Evolutionary conservation across 2,329 filamentous ascomycete genomes (phyloP).

Genomic region (Verticillium zaregamsianum): DNA sequence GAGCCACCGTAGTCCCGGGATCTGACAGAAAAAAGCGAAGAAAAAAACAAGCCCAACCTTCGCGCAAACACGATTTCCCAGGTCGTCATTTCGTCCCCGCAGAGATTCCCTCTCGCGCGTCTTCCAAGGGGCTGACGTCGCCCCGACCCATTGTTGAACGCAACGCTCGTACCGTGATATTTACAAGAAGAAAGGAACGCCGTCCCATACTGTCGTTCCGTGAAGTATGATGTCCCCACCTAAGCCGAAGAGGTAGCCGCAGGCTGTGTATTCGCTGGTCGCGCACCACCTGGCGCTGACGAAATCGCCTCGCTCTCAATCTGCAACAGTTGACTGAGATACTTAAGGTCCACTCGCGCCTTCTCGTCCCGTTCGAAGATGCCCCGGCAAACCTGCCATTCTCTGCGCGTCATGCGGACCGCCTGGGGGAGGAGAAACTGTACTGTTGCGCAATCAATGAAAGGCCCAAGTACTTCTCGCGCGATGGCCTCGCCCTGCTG

Average conservation of each 20-base stretch:
- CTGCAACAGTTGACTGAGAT: slow-evolving; percentile 52
- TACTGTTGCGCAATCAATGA: slow-evolving; percentile 61
- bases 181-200: background rate
- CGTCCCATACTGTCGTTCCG: background rate
- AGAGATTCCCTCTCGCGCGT: background rate
- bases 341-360: slow-evolving; percentile 57
- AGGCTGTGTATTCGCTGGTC: background rate
- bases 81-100: background rate
- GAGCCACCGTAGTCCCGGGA: background rate
- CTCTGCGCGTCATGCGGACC: slow-evolving; percentile 61
- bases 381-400: slow-evolving; percentile 69
- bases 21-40: background rate
- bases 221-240: background rate
- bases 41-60: background rate
- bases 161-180: background rate
- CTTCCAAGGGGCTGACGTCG: background rate
- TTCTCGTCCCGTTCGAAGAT: slow-evolving; percentile 64
- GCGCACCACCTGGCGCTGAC: background rate
- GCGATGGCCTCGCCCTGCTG: slow-evolving; percentile 53
- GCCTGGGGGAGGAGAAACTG: slow-evolving; percentile 67
- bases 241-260: background rate
- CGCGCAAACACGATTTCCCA: background rate
- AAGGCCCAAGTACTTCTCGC: slow-evolving; percentile 57
- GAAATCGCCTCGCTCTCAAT: slow-evolving; percentile 30
- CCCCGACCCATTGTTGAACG: background rate